Base-by-base conservation (phyloP, 1,139 yeast genomes). In the Taphrina betulina region DNA sequence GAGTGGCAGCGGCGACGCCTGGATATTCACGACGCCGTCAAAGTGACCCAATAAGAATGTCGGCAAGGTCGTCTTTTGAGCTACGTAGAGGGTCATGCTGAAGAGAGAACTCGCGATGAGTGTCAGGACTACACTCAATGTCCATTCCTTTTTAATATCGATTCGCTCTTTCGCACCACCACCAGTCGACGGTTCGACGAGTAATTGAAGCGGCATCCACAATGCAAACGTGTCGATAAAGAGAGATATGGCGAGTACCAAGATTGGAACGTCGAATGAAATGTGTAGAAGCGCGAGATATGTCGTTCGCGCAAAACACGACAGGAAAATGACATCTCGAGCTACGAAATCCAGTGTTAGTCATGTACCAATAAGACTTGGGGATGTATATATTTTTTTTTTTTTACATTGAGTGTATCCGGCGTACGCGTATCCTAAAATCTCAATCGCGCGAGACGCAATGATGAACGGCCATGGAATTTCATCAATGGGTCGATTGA, bases 1-100 rank as follows among this genome's bases (percentile, higher is more conserved):
- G 14, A 54, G 26, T 12, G 55, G 55, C 2, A 48, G 54, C n/a
- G 56, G 55, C 19, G 37, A 23, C 22, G 50, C 42, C 33, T 38
- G 34, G 35, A 54, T 33, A 23, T 41, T 28, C 37, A 29, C 43
- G 29, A 42, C 34, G 1, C 36, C 43, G 7, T 48, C 40, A 40
- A 48, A 48, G 43, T 54, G 50, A 16, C 33, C 24, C 22, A 42
- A n/a, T 16, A 38, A 36, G 31, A 54, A 48, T 10, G 55, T 24
- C 16, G 54, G 38, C 19, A 53, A 26, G 12, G 19, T 20, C 17
- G 43, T 41, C 37, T 40, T 48, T 20, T 43, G 37, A 10, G 54
- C 58, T 14, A 48, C 22, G 43, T 54, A 48, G 26, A 54, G 17
- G 23, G 48, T 20, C 16, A 48, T 48, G 20, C 43, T 37, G 23